Base-by-base conservation (phyloP, 768 basidiomycete species). In the Tylopilus plumbeoviolaceoides region DNA sequence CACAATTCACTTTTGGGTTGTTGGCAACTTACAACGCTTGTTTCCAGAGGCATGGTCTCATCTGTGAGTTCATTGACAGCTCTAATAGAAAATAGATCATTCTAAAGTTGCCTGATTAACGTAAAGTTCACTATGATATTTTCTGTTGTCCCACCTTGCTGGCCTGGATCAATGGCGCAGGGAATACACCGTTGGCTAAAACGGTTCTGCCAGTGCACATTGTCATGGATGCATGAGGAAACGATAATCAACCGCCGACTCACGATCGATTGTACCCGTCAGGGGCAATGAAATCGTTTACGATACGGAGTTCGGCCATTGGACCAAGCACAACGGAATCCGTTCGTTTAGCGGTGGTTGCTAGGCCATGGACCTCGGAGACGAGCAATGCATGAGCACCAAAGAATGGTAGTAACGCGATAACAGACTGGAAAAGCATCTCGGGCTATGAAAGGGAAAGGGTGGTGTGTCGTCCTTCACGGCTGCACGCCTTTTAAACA, bases 11-110 rank as follows among this genome's bases (percentile, higher is more conserved):
- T 20, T n/a, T 7, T 5, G 12, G 50, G 70, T 68, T 7, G 1
- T 33, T 10, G 10, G 33, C 2, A 12, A 35, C 61, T 54, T 23
- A 63, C 62, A 4, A 63, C 36, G 14, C 74, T 77, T 2, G 81
- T 83, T 17, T 68, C 68, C 47, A 72, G 68, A 35, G 75, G 57
- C 79, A 82, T 81, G 5, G 72, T 70, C 5, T 57, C 52, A 47
- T 81, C 75, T 1, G 66, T 72, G 12, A 48, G 47, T 12, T 28
- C 8, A 20, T 48, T 48, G 7, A 28, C 10, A 15, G 39, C 2
- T 18, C 18, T 11, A 28, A 48, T 28, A 20, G 12, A 7, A 15
- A 48, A 48, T 4, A 25, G 10, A 14, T 48, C 47, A 6, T 20
- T 20, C 47, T 48, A 39, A 8, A 47, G 18, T 27, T 8, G 30